These are phyloP conservation scores for Diutina sp. DNA, from an alignment of 1,139 yeast species.

Conservation along the genomic window DNA sequence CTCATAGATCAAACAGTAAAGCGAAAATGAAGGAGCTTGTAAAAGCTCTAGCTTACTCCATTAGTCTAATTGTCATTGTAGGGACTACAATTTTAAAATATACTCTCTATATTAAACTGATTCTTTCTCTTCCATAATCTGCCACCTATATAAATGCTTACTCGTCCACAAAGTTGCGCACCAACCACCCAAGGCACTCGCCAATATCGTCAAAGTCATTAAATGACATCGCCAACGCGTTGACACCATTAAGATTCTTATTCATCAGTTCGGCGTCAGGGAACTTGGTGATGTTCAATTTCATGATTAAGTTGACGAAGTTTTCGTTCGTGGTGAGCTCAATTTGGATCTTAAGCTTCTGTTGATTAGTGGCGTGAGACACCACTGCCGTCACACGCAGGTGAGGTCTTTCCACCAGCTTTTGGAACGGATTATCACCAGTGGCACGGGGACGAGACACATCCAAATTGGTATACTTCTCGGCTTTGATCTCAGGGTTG, in stretches of 20 bases:
- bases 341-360: constrained; percentile 16
- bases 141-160: not conserved
- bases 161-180: constrained; percentile 16
- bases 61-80: no score
- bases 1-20: no score
- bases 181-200: constrained; percentile 56
- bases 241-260: constrained; percentile 20
- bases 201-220: constrained; percentile 51
- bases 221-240: constrained; percentile 33
- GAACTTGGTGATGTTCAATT: constrained; percentile 21
- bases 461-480: constrained; percentile 16
- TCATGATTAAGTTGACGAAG: constrained; percentile 25
- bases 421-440: constrained; percentile 22
- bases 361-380: constrained; percentile 7
- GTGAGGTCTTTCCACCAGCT: constrained; percentile 24
- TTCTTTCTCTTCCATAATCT: no score
- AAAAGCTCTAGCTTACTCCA: no score
- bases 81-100: no score
- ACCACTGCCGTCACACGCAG: constrained; percentile 13
- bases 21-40: no score
- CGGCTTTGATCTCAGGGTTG: constrained; percentile 10
- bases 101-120: no score
- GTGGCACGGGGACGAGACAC: constrained; percentile 1
- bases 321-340: constrained; percentile 27
- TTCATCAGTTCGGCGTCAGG: constrained; percentile 15